phyloP scores from a whole-genome alignment of 371 early-diverging fungal species.

The Umbelopsis sp. region DNA sequence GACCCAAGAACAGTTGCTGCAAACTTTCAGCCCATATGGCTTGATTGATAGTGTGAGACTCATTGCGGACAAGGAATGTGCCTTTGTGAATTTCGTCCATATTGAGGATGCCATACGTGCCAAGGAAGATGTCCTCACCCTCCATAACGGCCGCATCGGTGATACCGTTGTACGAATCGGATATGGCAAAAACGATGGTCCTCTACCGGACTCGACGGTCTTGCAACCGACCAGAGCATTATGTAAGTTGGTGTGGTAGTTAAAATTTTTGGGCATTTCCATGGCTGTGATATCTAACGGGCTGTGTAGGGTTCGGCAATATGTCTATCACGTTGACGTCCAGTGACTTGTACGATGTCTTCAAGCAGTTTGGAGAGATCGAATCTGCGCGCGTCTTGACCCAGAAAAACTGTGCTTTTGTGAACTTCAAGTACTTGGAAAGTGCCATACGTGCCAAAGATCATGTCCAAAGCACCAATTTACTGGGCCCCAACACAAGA shows the following conservation, averaged over 20 bases:
- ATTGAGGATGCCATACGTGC: conserved; percentile 82
- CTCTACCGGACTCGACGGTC: conserved; percentile 43
- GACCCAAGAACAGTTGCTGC: conserved; percentile 69
- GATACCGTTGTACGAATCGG: conserved; percentile 75
- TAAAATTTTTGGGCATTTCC: conserved; percentile 16
- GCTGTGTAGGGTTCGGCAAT: conserved; percentile 87
- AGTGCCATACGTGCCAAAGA: conserved; percentile 83
- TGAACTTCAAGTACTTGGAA: conserved; percentile 43
- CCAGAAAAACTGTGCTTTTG: conserved; percentile 59
- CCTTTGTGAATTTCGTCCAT: conserved; percentile 80
- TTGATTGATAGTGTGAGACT: conserved; percentile 83
- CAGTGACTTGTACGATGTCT: conserved; percentile 77
- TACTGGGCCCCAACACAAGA: conserved; percentile 83
- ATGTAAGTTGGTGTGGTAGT: conserved; percentile 34
- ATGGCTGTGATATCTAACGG: neutral
- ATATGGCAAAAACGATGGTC: conserved; percentile 78
- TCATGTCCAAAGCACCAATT: conserved; percentile 67
- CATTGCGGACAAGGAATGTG: conserved; percentile 89
- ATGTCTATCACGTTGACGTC: conserved; percentile 75
- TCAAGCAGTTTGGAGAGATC: conserved; percentile 89
- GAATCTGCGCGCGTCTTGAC: conserved; percentile 93
- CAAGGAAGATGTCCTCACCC: conserved; percentile 72
- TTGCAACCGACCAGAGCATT: conserved; percentile 49
- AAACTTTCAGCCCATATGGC: conserved; percentile 79
- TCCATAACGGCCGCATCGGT: conserved; percentile 66